phyloP scores from a whole-genome alignment of 2,329 filamentous ascomycete species.

The Fusarium setosum region DNA sequence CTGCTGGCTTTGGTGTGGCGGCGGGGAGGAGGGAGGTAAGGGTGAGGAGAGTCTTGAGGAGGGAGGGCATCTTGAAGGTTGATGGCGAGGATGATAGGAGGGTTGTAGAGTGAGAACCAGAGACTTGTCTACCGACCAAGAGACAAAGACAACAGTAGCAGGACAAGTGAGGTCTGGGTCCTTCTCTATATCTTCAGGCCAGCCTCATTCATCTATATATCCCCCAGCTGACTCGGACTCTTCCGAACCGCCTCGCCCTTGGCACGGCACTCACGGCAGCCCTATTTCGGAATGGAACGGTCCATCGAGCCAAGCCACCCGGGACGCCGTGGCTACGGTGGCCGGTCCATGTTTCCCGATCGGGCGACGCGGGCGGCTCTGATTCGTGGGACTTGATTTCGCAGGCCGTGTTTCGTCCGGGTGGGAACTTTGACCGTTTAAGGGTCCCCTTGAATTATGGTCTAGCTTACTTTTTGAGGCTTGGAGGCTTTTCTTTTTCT shows the following conservation, averaged over 20 bases:
- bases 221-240: background rate
- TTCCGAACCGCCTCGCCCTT: constrained; percentile 22
- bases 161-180: background rate
- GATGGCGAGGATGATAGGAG: background rate
- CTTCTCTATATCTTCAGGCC: constrained; percentile 8
- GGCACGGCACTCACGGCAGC: constrained; percentile 37
- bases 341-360: constrained; percentile 30
- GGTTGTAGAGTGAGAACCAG: constrained; percentile 21
- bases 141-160: constrained; percentile 5
- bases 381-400: constrained; percentile 34
- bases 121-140: constrained; percentile 29
- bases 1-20: constrained; percentile 62
- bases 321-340: background rate
- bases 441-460: background rate
- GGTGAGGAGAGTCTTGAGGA: constrained; percentile 36
- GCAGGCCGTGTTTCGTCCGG: background rate
- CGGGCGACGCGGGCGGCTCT: constrained; percentile 6
- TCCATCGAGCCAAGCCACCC: constrained; percentile 3
- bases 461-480: background rate
- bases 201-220: constrained; percentile 15
- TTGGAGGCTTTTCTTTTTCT: no score
- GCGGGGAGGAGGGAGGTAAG: constrained; percentile 32
- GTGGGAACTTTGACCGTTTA: background rate
- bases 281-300: constrained; percentile 8
- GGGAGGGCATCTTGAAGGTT: constrained; percentile 30